Conservation (phyloP, 805 yeast genomes). For the Lipomyces anomalus region DNA sequence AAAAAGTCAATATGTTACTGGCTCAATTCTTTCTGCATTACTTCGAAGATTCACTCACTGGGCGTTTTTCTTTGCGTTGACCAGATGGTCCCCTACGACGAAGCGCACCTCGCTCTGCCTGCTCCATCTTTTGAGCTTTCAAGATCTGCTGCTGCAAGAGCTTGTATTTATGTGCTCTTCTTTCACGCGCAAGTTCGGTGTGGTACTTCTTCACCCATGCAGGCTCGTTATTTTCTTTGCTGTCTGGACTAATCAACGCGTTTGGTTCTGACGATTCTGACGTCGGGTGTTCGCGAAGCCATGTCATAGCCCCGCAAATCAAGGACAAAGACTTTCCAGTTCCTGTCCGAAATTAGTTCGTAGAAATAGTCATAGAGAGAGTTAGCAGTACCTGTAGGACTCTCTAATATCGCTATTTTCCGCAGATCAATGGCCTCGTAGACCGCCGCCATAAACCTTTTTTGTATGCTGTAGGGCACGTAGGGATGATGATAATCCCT, state of each 20-base stretch:
- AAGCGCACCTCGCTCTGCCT: slow-evolving; percentile 15
- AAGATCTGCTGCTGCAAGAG: slow-evolving; percentile 10
- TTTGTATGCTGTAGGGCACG: slow-evolving; percentile 72
- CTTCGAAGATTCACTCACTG: too few species aligned
- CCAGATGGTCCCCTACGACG: too few species aligned
- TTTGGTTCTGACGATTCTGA: neutral
- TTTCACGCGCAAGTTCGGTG: slow-evolving; percentile 3
- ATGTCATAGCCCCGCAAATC: slow-evolving; percentile 77
- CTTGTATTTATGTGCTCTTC: slow-evolving; percentile 5
- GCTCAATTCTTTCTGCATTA: too few species aligned
- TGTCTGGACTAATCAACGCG: neutral
- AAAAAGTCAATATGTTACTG: too few species aligned
- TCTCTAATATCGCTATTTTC: slow-evolving; percentile 77
- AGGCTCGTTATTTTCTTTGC: slow-evolving; percentile 53
- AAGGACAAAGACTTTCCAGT: slow-evolving; percentile 79
- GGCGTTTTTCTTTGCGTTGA: too few species aligned
- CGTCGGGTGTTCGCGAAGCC: slow-evolving; percentile 45
- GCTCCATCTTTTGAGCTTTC: slow-evolving; percentile 13
- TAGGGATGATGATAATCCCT: slow-evolving; percentile 73
- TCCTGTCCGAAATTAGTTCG: slow-evolving; percentile 29
- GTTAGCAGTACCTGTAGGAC: slow-evolving; percentile 97
- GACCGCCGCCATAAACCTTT: slow-evolving; percentile 68
- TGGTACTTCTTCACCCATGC: slow-evolving; percentile 44
- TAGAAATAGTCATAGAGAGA: neutral
- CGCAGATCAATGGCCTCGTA: slow-evolving; percentile 51